phyloP scores from a whole-genome alignment of 2,329 filamentous ascomycete genomes.

The Gliomastix tumulicola region DNA sequence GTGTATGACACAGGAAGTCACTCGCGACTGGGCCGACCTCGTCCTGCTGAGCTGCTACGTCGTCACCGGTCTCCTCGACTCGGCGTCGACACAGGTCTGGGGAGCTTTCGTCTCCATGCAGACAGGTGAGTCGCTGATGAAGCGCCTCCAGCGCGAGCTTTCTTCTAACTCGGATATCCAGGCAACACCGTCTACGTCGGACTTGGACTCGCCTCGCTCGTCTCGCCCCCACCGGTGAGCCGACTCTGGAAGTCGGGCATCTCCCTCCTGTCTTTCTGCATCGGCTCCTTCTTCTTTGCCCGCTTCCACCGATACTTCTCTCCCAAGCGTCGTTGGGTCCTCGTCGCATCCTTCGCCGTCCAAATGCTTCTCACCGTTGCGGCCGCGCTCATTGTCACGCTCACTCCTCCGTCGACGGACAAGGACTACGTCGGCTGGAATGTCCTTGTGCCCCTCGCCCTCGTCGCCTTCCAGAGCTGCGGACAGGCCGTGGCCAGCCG shows the following conservation, averaged over 20 bases:
- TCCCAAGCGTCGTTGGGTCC: conserved; percentile 57
- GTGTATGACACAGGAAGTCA: conserved; percentile 39
- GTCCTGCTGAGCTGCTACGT: conserved; percentile 67
- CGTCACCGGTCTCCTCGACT: conserved; percentile 72
- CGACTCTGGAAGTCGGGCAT: conserved; percentile 53
- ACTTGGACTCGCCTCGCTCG: conserved; percentile 58
- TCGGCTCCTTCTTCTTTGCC: conserved; percentile 66
- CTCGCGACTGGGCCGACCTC: conserved; percentile 57
- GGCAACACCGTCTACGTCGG: conserved; percentile 76
- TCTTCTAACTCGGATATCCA: conserved; percentile 14
- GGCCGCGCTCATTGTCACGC: conserved; percentile 47
- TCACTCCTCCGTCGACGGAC: conserved; percentile 28
- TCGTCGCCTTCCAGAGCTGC: conserved; percentile 70
- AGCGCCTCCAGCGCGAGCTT: too few species aligned
- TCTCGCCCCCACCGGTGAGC: conserved; percentile 14
- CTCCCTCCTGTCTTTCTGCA: conserved; percentile 63
- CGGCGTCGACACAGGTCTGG: conserved; percentile 69
- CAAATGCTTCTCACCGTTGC: conserved; percentile 43
- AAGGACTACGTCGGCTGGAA: conserved; percentile 45
- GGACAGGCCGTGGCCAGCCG: conserved; percentile 72
- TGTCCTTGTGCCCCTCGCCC: conserved; percentile 58
- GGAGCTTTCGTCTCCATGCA: conserved; percentile 81
- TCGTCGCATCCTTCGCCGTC: conserved; percentile 48
- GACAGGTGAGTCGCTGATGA: conserved; percentile 56
- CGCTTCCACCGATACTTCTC: conserved; percentile 58